Percentiles rank a stretch among this genome's conserved stretches.
These are phyloP conservation scores for Plasmodium chabaudi DNA, from an alignment of 169 alveolate genomes.

Conservation along the genomic window DNA sequence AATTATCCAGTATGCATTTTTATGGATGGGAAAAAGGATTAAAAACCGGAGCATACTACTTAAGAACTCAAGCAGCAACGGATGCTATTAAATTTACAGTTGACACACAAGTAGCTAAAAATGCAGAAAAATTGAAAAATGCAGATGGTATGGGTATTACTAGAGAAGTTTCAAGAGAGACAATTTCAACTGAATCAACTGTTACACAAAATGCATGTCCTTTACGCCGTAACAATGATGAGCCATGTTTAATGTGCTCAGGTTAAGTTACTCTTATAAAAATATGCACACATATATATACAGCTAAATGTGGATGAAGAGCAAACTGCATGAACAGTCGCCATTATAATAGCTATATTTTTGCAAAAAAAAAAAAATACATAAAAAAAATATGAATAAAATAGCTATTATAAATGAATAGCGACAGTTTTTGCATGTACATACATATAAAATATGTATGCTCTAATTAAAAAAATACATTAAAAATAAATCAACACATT, in stretches of 20 bases:
- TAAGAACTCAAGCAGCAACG: constrained; percentile 98
- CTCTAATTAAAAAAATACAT: no score
- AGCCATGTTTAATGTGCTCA: constrained; percentile 85
- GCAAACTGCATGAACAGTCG: not conserved
- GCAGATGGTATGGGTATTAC: constrained; percentile 40
- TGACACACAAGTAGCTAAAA: constrained; percentile 87
- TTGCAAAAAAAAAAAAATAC: not conserved
- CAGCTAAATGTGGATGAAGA: not conserved
- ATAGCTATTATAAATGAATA: not conserved
- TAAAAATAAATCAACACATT: no score
- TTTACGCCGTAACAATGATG: constrained; percentile 76
- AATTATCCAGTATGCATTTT: constrained; percentile 98
- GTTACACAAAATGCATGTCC: constrained; percentile 62
- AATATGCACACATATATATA: not conserved
- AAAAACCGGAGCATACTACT: constrained; percentile 97
- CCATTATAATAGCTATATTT: not conserved
- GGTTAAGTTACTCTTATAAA: constrained; percentile 59
- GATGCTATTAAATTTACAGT: constrained; percentile 99
- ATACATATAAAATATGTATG: no score
- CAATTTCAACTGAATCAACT: constrained; percentile 73
- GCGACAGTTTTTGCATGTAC: no score
- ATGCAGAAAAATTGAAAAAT: constrained; percentile 79
- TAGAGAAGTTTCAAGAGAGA: constrained; percentile 75
- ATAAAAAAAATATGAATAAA: not conserved
- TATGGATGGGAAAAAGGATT: constrained; percentile 98